Conservation (phyloP, 2,329 filamentous ascomycete genomes). For the Lachnellula willkommii region DNA sequence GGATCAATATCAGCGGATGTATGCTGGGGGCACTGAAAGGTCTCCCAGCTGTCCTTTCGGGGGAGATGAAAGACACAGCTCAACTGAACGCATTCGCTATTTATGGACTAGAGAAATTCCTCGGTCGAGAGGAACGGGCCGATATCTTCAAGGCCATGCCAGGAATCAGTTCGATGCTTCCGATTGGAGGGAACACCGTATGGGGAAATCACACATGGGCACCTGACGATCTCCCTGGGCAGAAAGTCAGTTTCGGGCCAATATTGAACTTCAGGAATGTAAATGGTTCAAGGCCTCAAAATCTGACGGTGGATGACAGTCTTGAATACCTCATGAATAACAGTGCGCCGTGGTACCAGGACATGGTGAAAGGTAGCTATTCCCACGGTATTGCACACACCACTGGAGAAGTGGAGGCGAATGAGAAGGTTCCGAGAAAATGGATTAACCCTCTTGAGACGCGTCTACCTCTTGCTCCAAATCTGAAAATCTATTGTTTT, state of each 20-base stretch:
- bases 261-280: conserved; percentile 77
- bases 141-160: conserved; percentile 97
- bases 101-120: conserved; percentile 92
- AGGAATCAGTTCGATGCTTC: conserved; percentile 92
- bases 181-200: conserved; percentile 86
- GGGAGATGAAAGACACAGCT: conserved; percentile 97
- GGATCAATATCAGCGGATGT: conserved; percentile 97
- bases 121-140: conserved; percentile 82
- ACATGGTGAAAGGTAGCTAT: conserved; percentile 69
- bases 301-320: conserved; percentile 76
- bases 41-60: conserved; percentile 81
- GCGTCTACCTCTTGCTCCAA: conserved; percentile 77
- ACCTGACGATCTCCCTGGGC: conserved; percentile 75
- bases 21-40: conserved; percentile 95
- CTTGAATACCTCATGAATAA: conserved; percentile 72
- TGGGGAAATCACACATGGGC: conserved; percentile 89
- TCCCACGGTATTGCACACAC: conserved; percentile 86
- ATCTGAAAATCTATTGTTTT: conserved; percentile 94
- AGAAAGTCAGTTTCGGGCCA: conserved; percentile 69
- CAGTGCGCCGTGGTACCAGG: conserved; percentile 78
- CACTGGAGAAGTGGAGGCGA: conserved; percentile 70
- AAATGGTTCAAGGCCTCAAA: conserved; percentile 61
- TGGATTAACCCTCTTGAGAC: conserved; percentile 96
- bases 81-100: conserved; percentile 95
- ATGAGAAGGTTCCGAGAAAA: conserved; percentile 70